Base-by-base conservation (phyloP, 192 early-diverging fungal genomes). In the Rhizophagus sp. region DNA sequence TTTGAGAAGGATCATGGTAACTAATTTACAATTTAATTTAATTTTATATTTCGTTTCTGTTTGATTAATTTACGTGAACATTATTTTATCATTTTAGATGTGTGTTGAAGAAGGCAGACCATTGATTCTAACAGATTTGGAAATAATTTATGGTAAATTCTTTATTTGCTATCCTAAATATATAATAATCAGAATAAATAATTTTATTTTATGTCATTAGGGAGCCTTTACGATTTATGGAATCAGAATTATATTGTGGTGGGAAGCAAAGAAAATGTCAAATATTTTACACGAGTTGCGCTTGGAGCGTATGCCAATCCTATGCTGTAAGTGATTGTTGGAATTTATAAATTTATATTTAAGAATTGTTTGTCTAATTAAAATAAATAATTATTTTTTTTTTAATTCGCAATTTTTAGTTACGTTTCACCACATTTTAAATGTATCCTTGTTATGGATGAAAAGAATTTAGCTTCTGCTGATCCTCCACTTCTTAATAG, bases 391-490 rank as follows among this genome's bases (percentile, higher is more conserved):
- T 41, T 9, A 39, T n/a, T 70, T 41, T 6, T 33, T 30, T 25
- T 30, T 25, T 39, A 39, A 22, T 70, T 34, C 8, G 22, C 22
- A 19, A 34, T 19, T 41, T n/a, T 70, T 24, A 44, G 30, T 0
- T 22, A 70, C n/a, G 34, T 70, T 11, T 70, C 77, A 24, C 74
- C 64, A 33, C 49, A 67, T 3, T 79, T 79, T 47, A 69, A 75
- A 57, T 79, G 68, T 62, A 74, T 79, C n/a, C 64, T 79, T 17
- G 78, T 79, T 13, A n/a, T 79, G 19, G 78, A 79, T 73, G 78
- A 74, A 70, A 47, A 27, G 19, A 57, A 30, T 44, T 22, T 79
- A 6, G n/a, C 19, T 22, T 13, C 10, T 1, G 78, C 78, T 17
- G 78, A 79, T 24, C 71, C 78, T 12, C 68, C 36, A 39, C 68